These are phyloP conservation scores for Mucor piriformis DNA, from an alignment of 371 early-diverging fungal genomes.

Conservation along the genomic window DNA sequence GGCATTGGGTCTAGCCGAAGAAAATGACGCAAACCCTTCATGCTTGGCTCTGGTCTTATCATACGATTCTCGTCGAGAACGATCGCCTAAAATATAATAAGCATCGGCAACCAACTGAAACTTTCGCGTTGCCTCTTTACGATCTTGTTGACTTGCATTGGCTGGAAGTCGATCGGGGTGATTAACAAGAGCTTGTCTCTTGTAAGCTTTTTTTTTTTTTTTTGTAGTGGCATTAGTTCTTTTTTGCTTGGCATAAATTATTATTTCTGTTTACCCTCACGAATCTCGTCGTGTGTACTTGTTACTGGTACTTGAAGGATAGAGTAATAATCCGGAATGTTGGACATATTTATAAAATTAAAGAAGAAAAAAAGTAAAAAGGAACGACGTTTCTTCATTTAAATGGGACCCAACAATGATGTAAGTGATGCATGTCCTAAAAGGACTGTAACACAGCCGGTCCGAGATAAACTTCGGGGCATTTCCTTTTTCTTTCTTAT, in stretches of 20 bases:
- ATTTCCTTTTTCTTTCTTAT: neutral
- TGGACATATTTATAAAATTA: constrained; percentile 15
- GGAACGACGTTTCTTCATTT: neutral
- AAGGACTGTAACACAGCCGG: no score
- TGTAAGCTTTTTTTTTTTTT: constrained; percentile 60
- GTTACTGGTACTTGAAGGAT: constrained; percentile 21
- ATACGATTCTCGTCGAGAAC: constrained; percentile 69
- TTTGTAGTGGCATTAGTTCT: no score
- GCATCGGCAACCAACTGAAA: constrained; percentile 82
- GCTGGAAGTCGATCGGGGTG: constrained; percentile 78
- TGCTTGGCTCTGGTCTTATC: constrained; percentile 67
- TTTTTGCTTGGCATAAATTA: neutral
- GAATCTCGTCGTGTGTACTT: constrained; percentile 31
- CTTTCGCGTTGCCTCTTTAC: constrained; percentile 70
- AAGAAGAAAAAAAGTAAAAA: neutral
- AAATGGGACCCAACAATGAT: neutral
- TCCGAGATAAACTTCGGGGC: neutral
- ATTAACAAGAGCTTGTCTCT: constrained; percentile 69
- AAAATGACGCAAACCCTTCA: constrained; percentile 14
- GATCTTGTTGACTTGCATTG: constrained; percentile 56
- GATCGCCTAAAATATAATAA: constrained; percentile 80
- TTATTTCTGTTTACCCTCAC: constrained; percentile 23
- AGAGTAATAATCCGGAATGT: constrained; percentile 31
- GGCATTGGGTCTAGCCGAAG: constrained; percentile 20
- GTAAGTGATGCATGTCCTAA: neutral